Evolutionary conservation across 1,139 yeast species (phyloP).

Genomic region (Lodderomyces jiufengensis): DNA sequence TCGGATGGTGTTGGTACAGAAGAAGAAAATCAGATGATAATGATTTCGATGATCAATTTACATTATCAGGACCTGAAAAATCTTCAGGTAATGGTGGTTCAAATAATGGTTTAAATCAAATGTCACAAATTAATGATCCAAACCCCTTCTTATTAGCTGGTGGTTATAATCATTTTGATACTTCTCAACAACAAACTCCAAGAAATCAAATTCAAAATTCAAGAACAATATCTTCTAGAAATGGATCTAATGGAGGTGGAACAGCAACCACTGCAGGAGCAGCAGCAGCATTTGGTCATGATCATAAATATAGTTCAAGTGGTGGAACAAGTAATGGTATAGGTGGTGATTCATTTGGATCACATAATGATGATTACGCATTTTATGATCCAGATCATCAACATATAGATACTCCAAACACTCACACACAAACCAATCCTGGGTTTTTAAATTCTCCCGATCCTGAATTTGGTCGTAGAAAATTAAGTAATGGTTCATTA

Average conservation of each 20-base stretch:
- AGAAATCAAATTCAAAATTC: slow-evolving; percentile 4
- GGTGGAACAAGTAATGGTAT: slow-evolving; percentile 13
- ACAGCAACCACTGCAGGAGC: slow-evolving; percentile 1
- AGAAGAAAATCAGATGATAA: slow-evolving; percentile 28
- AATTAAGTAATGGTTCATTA: slow-evolving; percentile 67
- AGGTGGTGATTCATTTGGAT: slow-evolving; percentile 14
- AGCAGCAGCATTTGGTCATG: slow-evolving; percentile 8
- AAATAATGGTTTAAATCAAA: not conserved
- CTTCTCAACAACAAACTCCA: slow-evolving; percentile 12
- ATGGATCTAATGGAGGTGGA: slow-evolving; percentile 2
- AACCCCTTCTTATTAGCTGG: slow-evolving; percentile 21
- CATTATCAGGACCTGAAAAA: slow-evolving; percentile 32
- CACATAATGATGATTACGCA: slow-evolving; percentile 11
- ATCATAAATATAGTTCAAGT: slow-evolving; percentile 13
- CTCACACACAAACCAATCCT: too few species aligned
- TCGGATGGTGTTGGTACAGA: slow-evolving; percentile 43
- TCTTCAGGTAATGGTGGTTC: slow-evolving; percentile 9
- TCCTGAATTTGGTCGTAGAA: slow-evolving; percentile 42
- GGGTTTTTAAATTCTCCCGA: slow-evolving; percentile 9
- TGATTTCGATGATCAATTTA: slow-evolving; percentile 36
- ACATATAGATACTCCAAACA: too few species aligned
- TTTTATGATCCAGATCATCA: slow-evolving; percentile 4
- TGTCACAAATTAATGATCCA: slow-evolving; percentile 15
- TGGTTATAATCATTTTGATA: slow-evolving; percentile 16
- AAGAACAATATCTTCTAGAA: slow-evolving; percentile 1